Base-by-base conservation (phyloP, 495 filamentous ascomycete genomes). In the Tuber indicum region DNA sequence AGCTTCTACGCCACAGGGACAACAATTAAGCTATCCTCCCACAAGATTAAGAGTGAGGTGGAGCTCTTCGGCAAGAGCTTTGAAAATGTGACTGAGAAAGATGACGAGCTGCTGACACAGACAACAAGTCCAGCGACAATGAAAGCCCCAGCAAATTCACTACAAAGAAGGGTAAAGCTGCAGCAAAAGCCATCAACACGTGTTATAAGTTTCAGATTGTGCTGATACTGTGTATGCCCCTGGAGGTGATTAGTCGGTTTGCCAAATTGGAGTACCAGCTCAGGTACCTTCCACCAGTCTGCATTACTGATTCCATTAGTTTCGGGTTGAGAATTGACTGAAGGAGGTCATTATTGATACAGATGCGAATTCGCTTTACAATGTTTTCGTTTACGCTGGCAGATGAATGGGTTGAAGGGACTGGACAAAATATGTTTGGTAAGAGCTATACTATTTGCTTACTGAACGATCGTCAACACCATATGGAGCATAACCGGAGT, bases 1-100 rank as follows among this genome's bases (percentile, higher is more conserved):
- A 96, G 96, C 21, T 98, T 92, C 86, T 96, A 99, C 86, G 96
- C 93, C 86, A 98, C 96, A 0, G 96, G 96, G 83, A 95, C 98
- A 90, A 94, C 96, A 7, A 98, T 99, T 86, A 98, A 97, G 85
- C 94, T 96, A 6, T 97, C 92, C 83, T 95, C 96, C 42, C 96
- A 99, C 86, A 98, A 98, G 86, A 90, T 99, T 47, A 81, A 75
- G 58, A 72, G 81, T 81, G 96, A 99, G 83, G 89, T 97, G 21
- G 89, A 93, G 85, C 87, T 92, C 86, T 99, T 99, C 84, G 96
- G 96, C 39, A 85, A 91, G 83, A 89, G 92, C 81, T 99, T 99
- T 80, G 92, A 95, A 84, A 85, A 88, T 19, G 94, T 92, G 83
- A 84, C 89, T 70, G 90, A 89, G 75, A 86, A 87, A 21, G 84